These are phyloP conservation scores for Zhuliangozyma blackwelliae DNA, from an alignment of 1,139 yeast species.

Conservation along the genomic window DNA sequence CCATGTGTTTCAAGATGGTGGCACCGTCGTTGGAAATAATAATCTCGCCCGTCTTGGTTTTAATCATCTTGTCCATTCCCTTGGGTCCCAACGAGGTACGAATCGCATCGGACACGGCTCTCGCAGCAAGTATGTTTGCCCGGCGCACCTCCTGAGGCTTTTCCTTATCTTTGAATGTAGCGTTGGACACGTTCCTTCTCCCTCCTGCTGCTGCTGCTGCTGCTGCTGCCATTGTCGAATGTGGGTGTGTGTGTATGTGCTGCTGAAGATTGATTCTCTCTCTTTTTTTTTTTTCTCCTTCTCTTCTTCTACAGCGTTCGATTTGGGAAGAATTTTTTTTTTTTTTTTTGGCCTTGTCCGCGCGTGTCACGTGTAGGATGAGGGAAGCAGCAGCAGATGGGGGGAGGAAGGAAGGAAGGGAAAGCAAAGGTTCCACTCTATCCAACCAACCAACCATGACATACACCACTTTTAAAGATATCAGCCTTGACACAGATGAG, in stretches of 20 bases:
- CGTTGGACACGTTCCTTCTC: constrained; percentile 47
- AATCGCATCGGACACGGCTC: constrained; percentile 97
- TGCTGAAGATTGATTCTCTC: too few relatives aligned
- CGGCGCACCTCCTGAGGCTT: constrained; percentile 97
- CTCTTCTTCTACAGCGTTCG: too few relatives aligned
- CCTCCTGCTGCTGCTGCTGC: constrained; percentile 33
- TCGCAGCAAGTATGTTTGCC: constrained; percentile 89
- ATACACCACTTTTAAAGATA: constrained; percentile 24
- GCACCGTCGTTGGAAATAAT: constrained; percentile 98
- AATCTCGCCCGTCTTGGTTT: constrained; percentile 86
- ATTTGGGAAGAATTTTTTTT: too few relatives aligned
- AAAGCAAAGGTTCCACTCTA: too few relatives aligned
- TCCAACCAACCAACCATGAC: constrained; percentile 6
- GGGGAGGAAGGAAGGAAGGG: too few relatives aligned
- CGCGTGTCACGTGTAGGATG: too few relatives aligned
- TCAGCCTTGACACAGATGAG: constrained; percentile 45
- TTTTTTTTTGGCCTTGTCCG: too few relatives aligned
- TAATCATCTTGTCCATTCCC: constrained; percentile 99
- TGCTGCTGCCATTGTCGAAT: constrained; percentile 11
- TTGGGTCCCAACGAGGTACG: constrained; percentile 97
- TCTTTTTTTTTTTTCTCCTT: too few relatives aligned
- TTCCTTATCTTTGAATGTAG: constrained; percentile 89
- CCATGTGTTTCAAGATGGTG: constrained; percentile 94
- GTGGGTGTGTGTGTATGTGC: neutral
- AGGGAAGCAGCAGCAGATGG: too few relatives aligned